Percentiles rank a stretch among this genome's conserved stretches.
Evolutionary conservation across 139 green algal genomes (phyloP).

Genomic region (Chlorella sp.): DNA sequence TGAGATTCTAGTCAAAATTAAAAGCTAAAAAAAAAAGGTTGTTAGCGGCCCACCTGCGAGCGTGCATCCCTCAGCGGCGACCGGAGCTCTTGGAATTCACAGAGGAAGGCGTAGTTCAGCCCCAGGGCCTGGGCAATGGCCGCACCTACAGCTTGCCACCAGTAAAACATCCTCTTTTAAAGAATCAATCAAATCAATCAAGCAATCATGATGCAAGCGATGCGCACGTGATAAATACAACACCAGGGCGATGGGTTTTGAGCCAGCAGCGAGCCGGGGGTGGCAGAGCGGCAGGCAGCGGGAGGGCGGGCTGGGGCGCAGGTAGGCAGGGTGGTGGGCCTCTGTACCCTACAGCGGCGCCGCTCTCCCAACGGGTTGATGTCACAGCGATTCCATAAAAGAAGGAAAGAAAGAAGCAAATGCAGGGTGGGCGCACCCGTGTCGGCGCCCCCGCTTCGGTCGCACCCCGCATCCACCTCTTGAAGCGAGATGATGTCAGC

Average conservation of each 20-base stretch:
- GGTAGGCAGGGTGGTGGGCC: not conserved
- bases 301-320: not conserved
- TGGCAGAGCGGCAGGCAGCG: not conserved
- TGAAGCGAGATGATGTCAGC: slow-evolving; percentile 83
- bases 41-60: slow-evolving; percentile 6
- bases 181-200: too few relatives aligned
- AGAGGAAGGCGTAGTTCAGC: slow-evolving; percentile 82
- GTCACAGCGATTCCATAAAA: too few relatives aligned
- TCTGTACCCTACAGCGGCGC: too few relatives aligned
- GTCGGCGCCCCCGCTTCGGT: slow-evolving; percentile 61
- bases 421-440: slow-evolving; percentile 26
- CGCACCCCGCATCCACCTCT: slow-evolving; percentile 87
- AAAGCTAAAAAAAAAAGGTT: too few relatives aligned
- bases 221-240: too few relatives aligned
- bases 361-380: too few relatives aligned
- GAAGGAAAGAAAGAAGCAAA: too few relatives aligned
- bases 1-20: too few relatives aligned
- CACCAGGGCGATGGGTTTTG: too few relatives aligned
- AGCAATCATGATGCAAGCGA: too few relatives aligned
- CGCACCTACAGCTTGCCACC: slow-evolving; percentile 59
- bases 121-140: slow-evolving; percentile 75
- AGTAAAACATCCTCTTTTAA: too few relatives aligned
- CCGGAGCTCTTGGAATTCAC: slow-evolving; percentile 88
- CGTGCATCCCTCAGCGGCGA: slow-evolving; percentile 49
- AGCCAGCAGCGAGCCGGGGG: not conserved